Percentiles rank a stretch among this genome's conserved stretches.
These are phyloP conservation scores for Dictyostelium brefeldianum DNA, from an alignment of 78 protist species.

Conservation along the genomic window DNA sequence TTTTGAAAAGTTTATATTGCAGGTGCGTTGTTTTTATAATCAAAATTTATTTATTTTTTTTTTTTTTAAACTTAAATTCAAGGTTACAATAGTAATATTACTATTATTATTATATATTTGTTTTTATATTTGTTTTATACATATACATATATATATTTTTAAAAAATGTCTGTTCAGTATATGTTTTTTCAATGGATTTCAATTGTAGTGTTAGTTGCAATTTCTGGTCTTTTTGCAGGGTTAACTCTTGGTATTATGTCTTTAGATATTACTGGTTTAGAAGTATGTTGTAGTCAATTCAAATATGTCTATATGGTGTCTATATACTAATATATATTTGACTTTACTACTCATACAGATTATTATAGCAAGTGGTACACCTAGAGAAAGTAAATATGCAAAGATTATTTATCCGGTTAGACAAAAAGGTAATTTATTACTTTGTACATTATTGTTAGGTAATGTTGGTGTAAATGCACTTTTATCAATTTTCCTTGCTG, in stretches of 20 bases:
- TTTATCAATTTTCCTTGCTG: conserved; percentile 90
- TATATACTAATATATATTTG: no score
- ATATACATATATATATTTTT: background rate
- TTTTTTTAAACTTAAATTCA: no score
- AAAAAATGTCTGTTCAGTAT: background rate
- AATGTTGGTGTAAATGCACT: conserved; percentile 94
- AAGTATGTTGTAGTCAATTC: no score
- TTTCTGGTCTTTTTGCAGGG: conserved; percentile 94
- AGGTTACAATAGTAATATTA: no score
- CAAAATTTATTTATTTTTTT: no score
- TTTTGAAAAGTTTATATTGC: no score
- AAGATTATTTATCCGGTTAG: conserved; percentile 89
- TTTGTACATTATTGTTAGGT: conserved; percentile 97
- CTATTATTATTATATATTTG: background rate
- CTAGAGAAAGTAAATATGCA: conserved; percentile 84
- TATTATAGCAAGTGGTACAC: conserved; percentile 76
- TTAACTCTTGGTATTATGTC: conserved; percentile 93
- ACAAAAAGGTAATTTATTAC: conserved; percentile 92
- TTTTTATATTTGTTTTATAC: background rate
- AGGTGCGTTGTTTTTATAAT: no score
- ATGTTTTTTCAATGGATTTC: conserved; percentile 54
- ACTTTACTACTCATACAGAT: no score
- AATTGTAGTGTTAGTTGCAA: conserved; percentile 63
- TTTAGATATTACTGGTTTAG: conserved; percentile 86
- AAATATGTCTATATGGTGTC: no score